Evolutionary conservation across 2,329 filamentous ascomycete genomes (phyloP).

Genomic region (Phoma sp.): DNA sequence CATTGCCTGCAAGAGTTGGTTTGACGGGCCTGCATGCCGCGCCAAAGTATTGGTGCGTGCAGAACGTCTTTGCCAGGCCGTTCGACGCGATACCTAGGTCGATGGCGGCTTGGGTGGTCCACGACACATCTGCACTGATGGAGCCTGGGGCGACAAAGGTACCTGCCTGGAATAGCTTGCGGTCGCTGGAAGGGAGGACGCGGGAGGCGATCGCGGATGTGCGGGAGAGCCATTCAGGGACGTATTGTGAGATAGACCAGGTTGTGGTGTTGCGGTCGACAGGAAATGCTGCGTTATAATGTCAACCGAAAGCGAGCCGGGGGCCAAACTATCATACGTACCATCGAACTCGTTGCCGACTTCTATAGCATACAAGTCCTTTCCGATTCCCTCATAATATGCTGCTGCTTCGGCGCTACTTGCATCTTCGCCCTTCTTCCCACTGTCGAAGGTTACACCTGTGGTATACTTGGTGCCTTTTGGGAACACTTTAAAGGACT

Average conservation of each 20-base stretch:
- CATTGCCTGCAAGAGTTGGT: constrained; percentile 64
- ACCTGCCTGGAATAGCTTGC: constrained; percentile 25
- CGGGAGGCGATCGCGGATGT: constrained; percentile 15
- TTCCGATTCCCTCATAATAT: constrained; percentile 21
- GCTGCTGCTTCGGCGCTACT: constrained; percentile 19
- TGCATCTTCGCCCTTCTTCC: constrained; percentile 18
- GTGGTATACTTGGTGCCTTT: constrained; percentile 29
- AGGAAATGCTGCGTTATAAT: constrained; percentile 18
- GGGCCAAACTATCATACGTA: no score
- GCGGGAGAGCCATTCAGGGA: constrained; percentile 24
- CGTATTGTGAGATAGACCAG: constrained; percentile 20
- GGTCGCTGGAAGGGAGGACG: constrained; percentile 4
- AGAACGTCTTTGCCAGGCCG: constrained; percentile 22
- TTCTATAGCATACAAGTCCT: constrained; percentile 24
- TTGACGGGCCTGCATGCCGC: constrained; percentile 22
- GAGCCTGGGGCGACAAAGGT: constrained; percentile 22
- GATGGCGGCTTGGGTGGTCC: constrained; percentile 24
- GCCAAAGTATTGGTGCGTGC: constrained; percentile 29
- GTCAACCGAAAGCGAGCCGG: neutral
- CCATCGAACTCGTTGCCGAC: constrained; percentile 34
- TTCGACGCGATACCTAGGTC: constrained; percentile 19
- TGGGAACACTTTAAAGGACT: constrained; percentile 31
- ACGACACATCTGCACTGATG: constrained; percentile 16
- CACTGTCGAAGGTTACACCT: constrained; percentile 27
- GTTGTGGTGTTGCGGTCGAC: constrained; percentile 24